phyloP scores from a whole-genome alignment of 2,329 filamentous ascomycete species.

The Epichloe coenophiala region DNA sequence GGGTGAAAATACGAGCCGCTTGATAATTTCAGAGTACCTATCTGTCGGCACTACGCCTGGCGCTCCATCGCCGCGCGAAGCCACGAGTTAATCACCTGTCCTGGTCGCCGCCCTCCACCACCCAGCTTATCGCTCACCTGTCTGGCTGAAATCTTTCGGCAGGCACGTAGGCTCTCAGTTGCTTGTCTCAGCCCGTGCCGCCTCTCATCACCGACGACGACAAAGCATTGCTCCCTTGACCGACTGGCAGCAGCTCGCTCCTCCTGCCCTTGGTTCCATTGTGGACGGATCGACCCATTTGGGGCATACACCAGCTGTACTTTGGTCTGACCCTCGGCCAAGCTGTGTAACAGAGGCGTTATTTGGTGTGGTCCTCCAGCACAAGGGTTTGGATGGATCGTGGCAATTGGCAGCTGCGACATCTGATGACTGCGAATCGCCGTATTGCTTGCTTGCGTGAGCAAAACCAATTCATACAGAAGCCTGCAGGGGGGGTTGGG shows the following conservation, averaged over 20 bases:
- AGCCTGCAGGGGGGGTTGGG: not conserved
- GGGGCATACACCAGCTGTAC: conserved; percentile 19
- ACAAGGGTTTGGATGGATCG: conserved; percentile 15
- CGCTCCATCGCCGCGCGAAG: conserved; percentile 11
- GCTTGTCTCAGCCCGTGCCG: conserved; percentile 2
- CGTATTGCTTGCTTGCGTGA: conserved; percentile 17
- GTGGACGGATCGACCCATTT: not conserved
- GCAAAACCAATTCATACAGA: conserved; percentile 1
- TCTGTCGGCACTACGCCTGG: conserved; percentile 12
- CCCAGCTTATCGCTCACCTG: not conserved
- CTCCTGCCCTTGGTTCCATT: not conserved
- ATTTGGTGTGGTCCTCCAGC: conserved; percentile 19
- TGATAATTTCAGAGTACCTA: not conserved
- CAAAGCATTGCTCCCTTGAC: not conserved
- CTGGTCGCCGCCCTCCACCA: conserved; percentile 1
- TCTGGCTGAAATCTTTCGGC: not conserved
- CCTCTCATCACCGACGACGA: not conserved
- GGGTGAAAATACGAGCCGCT: conserved; percentile 19
- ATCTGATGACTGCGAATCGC: conserved; percentile 8
- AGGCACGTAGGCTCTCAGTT: not conserved
- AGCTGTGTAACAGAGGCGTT: conserved; percentile 19
- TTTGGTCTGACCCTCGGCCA: conserved; percentile 13
- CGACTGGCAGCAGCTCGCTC: not conserved
- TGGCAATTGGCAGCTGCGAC: conserved; percentile 1
- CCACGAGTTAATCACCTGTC: conserved; percentile 11